Conservation (phyloP, 768 basidiomycete species). For the Amanita phalloides region DNA sequence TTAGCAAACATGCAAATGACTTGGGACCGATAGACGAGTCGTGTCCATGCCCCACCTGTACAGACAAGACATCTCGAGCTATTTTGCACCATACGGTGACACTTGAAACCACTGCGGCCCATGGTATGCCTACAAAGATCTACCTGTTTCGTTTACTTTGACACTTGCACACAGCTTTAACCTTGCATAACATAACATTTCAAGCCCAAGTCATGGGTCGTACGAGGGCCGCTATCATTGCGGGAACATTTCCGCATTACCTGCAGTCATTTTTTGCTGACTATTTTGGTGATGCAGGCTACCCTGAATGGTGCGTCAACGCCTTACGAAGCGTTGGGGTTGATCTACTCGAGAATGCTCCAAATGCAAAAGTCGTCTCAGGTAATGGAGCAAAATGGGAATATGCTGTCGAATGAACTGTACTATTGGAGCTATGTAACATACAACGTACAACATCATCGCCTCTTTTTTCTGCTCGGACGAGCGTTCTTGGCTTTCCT, state of each 20-base stretch:
- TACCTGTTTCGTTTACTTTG: slow-evolving; percentile 4
- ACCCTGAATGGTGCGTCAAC: slow-evolving; percentile 85
- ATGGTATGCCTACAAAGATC: slow-evolving; percentile 37
- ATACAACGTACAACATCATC: slow-evolving; percentile 16
- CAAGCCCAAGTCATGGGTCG: slow-evolving; percentile 85
- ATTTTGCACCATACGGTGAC: slow-evolving; percentile 67
- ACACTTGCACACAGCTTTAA: slow-evolving; percentile 42
- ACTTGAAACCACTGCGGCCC: slow-evolving; percentile 78
- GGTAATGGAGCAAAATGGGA: slow-evolving; percentile 78
- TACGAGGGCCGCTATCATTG: slow-evolving; percentile 71
- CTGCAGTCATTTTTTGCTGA: slow-evolving; percentile 62
- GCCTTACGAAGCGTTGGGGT: slow-evolving; percentile 77
- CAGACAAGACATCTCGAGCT: slow-evolving; percentile 54
- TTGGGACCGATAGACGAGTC: slow-evolving; percentile 60
- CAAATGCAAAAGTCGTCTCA: slow-evolving; percentile 35
- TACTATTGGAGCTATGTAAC: not conserved
- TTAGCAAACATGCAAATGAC: slow-evolving; percentile 62
- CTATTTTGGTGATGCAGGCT: slow-evolving; percentile 71
- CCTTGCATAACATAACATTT: slow-evolving; percentile 76
- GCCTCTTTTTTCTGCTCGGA: slow-evolving; percentile 39
- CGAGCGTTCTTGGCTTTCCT: slow-evolving; percentile 76
- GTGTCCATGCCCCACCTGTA: slow-evolving; percentile 86
- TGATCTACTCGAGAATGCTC: slow-evolving; percentile 54
- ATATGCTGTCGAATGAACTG: slow-evolving; percentile 35
- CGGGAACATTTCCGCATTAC: slow-evolving; percentile 70